Evolutionary conservation across 192 early-diverging fungal genomes (phyloP).

Genomic region (Coemansia sp.): DNA sequence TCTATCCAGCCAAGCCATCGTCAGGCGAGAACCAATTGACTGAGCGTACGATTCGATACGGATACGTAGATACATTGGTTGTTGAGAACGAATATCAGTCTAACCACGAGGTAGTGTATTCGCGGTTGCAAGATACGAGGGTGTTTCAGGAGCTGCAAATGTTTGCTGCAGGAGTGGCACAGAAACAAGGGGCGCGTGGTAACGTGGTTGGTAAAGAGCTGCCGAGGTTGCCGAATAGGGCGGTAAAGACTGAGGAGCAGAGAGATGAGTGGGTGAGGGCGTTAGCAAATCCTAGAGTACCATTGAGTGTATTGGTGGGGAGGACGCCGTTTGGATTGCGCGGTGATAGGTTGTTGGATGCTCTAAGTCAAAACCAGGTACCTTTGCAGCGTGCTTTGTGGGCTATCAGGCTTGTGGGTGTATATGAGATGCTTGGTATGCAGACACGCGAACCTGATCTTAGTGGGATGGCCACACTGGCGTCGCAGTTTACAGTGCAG

Average conservation of each 20-base stretch:
- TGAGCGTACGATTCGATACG: slow-evolving; percentile 64
- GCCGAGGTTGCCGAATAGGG: slow-evolving; percentile 25
- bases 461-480: slow-evolving; percentile 17
- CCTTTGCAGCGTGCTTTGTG: slow-evolving; percentile 66
- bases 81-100: slow-evolving; percentile 46
- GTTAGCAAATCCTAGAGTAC: slow-evolving; percentile 45
- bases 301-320: slow-evolving; percentile 30
- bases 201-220: background rate
- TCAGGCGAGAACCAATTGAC: slow-evolving; percentile 58
- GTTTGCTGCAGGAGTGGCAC: slow-evolving; percentile 41
- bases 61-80: slow-evolving; percentile 58
- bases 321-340: slow-evolving; percentile 54
- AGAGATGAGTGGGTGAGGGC: slow-evolving; percentile 45
- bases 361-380: slow-evolving; percentile 56
- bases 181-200: slow-evolving; percentile 35
- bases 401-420: slow-evolving; percentile 68
- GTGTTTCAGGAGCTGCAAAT: slow-evolving; percentile 41
- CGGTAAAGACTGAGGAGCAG: slow-evolving; percentile 28
- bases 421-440: slow-evolving; percentile 59
- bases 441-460: slow-evolving; percentile 34
- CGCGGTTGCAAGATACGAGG: slow-evolving; percentile 43
- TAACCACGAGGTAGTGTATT: slow-evolving; percentile 35
- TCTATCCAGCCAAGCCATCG: slow-evolving; percentile 56
- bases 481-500: slow-evolving; percentile 23
- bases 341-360: slow-evolving; percentile 62